These are phyloP conservation scores for Phialemonium atrogriseum DNA, from an alignment of 2,329 filamentous ascomycete genomes.

Conservation along the genomic window DNA sequence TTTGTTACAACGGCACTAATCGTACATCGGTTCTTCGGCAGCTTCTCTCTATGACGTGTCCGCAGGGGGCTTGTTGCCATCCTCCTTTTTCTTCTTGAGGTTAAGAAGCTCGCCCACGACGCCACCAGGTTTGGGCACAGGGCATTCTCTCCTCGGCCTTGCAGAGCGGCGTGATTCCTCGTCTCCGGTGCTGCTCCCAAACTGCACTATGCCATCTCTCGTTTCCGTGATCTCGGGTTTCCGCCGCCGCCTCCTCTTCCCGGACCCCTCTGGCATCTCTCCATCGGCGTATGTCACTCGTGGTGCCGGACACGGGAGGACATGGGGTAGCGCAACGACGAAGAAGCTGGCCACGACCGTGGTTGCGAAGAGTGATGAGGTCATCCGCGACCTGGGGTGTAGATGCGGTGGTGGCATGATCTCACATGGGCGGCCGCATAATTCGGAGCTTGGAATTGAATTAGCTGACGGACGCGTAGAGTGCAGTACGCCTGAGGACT, in stretches of 20 bases:
- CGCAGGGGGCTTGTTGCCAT: slow-evolving; percentile 7
- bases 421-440: slow-evolving; percentile 5
- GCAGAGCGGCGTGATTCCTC: slow-evolving; percentile 31
- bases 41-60: no score
- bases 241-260: slow-evolving; percentile 35
- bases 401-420: slow-evolving; percentile 79
- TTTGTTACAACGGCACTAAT: no score
- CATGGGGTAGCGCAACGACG: slow-evolving; percentile 82
- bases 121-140: slow-evolving; percentile 83
- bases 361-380: slow-evolving; percentile 89
- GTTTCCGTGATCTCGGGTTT: slow-evolving; percentile 15
- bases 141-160: slow-evolving; percentile 64
- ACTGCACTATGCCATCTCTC: slow-evolving; percentile 40
- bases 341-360: slow-evolving; percentile 85
- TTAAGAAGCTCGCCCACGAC: slow-evolving; percentile 45
- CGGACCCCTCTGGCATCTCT: slow-evolving; percentile 35
- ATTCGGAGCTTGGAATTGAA: slow-evolving; percentile 1
- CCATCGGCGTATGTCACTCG: slow-evolving; percentile 68
- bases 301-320: slow-evolving; percentile 84
- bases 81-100: slow-evolving; percentile 39
- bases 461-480: no score
- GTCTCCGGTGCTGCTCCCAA: slow-evolving; percentile 31
- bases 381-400: slow-evolving; percentile 88
- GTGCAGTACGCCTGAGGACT: no score
- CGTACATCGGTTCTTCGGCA: no score